Evolutionary conservation across 2,329 filamentous ascomycete species (phyloP).

Genomic region (Pseudopithomyces chartarum): DNA sequence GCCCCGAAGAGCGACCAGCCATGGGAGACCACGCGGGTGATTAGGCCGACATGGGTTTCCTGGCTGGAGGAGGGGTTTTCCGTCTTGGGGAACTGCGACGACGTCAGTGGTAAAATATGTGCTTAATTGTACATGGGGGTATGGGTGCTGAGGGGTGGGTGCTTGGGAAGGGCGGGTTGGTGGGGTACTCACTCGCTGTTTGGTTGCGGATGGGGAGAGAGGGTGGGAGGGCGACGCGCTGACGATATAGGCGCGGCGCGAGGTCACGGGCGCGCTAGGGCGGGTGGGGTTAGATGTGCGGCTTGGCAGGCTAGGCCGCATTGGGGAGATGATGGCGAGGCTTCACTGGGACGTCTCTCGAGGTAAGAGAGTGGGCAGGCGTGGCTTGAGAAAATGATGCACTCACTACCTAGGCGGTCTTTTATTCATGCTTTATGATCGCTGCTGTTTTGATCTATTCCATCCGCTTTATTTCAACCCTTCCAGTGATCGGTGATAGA

Average conservation of each 20-base stretch:
- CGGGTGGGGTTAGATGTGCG: not conserved
- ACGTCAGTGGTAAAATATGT: not conserved
- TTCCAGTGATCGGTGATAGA: too few species aligned
- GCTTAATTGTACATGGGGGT: not conserved
- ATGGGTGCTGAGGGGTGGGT: not conserved
- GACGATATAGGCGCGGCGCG: conserved; percentile 4
- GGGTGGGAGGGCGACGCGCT: conserved; percentile 6
- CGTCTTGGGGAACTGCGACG: conserved; percentile 19
- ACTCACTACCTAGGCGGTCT: too few species aligned
- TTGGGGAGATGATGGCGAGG: too few species aligned
- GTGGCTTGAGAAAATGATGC: too few species aligned
- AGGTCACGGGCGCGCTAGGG: conserved; percentile 7
- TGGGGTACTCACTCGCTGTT: conserved; percentile 15
- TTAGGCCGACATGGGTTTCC: conserved; percentile 15
- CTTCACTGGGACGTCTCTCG: too few species aligned
- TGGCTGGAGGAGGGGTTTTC: conserved; percentile 17
- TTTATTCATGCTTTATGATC: too few species aligned
- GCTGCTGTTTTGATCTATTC: too few species aligned
- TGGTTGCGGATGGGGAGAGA: conserved; percentile 10
- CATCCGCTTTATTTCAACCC: too few species aligned
- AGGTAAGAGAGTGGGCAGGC: too few species aligned
- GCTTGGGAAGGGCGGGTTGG: not conserved
- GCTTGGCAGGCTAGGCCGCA: too few species aligned
- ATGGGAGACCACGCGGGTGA: conserved; percentile 11
- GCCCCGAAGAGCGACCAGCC: conserved; percentile 2